Conservation (phyloP, 371 early-diverging fungal species). For the Batrachochytrium dendrobatidis region DNA sequence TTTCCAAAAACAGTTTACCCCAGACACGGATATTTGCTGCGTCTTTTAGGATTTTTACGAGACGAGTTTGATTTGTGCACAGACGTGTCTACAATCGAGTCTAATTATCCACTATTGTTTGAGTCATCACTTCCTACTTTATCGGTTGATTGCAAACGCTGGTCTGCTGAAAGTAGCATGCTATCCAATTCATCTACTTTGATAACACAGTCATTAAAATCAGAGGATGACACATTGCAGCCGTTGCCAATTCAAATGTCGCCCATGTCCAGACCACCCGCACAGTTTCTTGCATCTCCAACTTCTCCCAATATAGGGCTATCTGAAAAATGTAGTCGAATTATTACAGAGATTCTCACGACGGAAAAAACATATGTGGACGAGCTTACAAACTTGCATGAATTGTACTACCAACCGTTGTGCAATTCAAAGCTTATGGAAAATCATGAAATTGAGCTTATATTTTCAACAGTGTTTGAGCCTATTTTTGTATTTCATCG, state of each 20-base stretch:
- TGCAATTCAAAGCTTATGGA: conserved; percentile 28
- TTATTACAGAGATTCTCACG: conserved; percentile 61
- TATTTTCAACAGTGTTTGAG: conserved; percentile 56
- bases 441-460: conserved; percentile 38
- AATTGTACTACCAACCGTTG: conserved; percentile 47
- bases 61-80: conserved; percentile 61
- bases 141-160: too few relatives aligned
- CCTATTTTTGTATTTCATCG: background rate
- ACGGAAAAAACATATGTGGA: conserved; percentile 76
- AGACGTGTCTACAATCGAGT: conserved; percentile 16
- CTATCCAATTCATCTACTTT: conserved; percentile 9
- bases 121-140: conserved; percentile 7
- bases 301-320: conserved; percentile 11
- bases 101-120: conserved; percentile 13
- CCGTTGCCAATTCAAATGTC: conserved; percentile 3
- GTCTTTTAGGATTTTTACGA: conserved; percentile 48
- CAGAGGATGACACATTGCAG: background rate
- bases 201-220: background rate
- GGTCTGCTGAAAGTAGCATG: too few relatives aligned
- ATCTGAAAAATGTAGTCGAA: conserved; percentile 38
- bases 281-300: background rate
- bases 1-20: conserved; percentile 5
- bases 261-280: conserved; percentile 6
- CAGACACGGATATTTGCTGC: conserved; percentile 28
- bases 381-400: conserved; percentile 52